These are phyloP conservation scores for Silene uniflora DNA, from an alignment of 148 eudicot species.

Conservation along the genomic window DNA sequence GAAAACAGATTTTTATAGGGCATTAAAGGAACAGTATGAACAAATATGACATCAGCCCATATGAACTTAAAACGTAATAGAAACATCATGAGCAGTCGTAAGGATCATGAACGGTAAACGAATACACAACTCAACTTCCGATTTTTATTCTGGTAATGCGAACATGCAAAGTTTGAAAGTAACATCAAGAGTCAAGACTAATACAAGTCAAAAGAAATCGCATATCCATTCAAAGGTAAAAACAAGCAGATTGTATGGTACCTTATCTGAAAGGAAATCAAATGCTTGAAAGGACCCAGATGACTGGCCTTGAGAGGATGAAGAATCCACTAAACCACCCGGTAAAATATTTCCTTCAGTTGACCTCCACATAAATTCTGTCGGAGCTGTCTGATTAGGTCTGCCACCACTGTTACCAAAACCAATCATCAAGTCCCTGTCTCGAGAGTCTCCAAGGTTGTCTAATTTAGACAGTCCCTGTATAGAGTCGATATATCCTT, in stretches of 20 bases:
- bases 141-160: too few relatives aligned
- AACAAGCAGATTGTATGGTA: slow-evolving; percentile 21
- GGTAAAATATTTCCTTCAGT: slow-evolving; percentile 46
- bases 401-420: slow-evolving; percentile 48
- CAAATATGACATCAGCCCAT: not conserved
- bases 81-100: slow-evolving; percentile 1
- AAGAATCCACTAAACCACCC: slow-evolving; percentile 43
- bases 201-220: not conserved
- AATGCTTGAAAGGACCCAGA: slow-evolving; percentile 48
- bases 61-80: not conserved
- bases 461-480: slow-evolving; percentile 50
- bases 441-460: slow-evolving; percentile 41
- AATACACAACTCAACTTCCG: too few relatives aligned
- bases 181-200: too few relatives aligned
- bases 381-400: slow-evolving; percentile 41
- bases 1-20: too few relatives aligned
- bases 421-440: slow-evolving; percentile 57
- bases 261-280: slow-evolving; percentile 65
- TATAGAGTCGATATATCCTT: slow-evolving; percentile 35
- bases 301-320: slow-evolving; percentile 51
- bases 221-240: not conserved
- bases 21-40: too few relatives aligned
- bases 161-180: too few relatives aligned
- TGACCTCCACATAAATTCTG: slow-evolving; percentile 61
- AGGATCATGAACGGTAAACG: not conserved